Conservation (phyloP, 768 basidiomycete genomes). For the Suillus alpinus region DNA sequence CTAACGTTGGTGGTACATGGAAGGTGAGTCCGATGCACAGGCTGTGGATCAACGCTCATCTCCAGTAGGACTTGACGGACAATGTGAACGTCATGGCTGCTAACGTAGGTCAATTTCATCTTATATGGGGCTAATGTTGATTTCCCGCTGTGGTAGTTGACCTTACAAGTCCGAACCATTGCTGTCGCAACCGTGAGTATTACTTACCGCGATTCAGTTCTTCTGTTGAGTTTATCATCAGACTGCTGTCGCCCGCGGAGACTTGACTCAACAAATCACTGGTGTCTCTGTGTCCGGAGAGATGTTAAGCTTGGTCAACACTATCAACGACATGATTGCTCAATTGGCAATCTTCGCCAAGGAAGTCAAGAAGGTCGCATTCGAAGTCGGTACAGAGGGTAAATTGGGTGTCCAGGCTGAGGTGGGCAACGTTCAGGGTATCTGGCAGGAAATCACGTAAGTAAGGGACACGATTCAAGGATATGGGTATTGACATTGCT, state of each 20-base stretch:
- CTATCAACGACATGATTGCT: slow-evolving; percentile 90
- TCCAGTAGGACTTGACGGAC: slow-evolving; percentile 73
- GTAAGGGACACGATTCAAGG: slow-evolving; percentile 26
- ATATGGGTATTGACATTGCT: slow-evolving; percentile 2
- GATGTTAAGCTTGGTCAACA: slow-evolving; percentile 93
- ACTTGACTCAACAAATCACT: slow-evolving; percentile 89
- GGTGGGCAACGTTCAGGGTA: slow-evolving; percentile 94
- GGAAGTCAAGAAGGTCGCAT: slow-evolving; percentile 91
- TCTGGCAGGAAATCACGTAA: slow-evolving; percentile 98
- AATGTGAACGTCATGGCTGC: slow-evolving; percentile 96
- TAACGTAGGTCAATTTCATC: slow-evolving; percentile 54
- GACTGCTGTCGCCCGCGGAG: slow-evolving; percentile 92
- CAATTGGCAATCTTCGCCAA: slow-evolving; percentile 67
- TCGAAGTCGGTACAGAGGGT: slow-evolving; percentile 98
- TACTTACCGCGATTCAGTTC: not conserved
- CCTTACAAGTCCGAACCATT: slow-evolving; percentile 90
- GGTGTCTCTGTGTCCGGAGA: slow-evolving; percentile 94
- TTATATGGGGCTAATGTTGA: not conserved
- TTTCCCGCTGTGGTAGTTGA: slow-evolving; percentile 52
- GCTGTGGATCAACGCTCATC: not conserved
- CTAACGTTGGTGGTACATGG: slow-evolving; percentile 96
- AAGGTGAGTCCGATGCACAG: slow-evolving; percentile 42
- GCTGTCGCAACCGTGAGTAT: slow-evolving; percentile 81
- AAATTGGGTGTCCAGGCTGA: slow-evolving; percentile 97
- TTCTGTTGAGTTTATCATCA: slow-evolving; percentile 22